A percentile compares a stretch with the other conserved stretches of the same genome.
Evolutionary conservation across 768 basidiomycete genomes (phyloP).

Genomic region (Rhodotorula graminis): DNA sequence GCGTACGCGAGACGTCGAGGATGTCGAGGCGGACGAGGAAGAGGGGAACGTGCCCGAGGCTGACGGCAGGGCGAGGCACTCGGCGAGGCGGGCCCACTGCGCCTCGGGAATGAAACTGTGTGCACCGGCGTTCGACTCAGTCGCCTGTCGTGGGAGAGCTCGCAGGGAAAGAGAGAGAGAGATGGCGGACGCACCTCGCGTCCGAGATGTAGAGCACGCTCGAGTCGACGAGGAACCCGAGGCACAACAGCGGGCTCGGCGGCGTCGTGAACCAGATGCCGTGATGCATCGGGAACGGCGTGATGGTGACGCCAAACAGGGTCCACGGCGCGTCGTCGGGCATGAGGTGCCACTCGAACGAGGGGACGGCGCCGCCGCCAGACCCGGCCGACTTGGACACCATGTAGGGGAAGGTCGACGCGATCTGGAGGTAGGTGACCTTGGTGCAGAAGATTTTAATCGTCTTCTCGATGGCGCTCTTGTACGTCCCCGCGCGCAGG

Average conservation of each 20-base stretch:
- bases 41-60: too few species aligned
- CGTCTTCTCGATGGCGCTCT: conserved; percentile 59
- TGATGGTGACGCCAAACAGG: conserved; percentile 43
- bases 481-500: conserved; percentile 72
- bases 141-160: too few species aligned
- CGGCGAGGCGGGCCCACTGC: conserved; percentile 5
- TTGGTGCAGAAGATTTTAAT: conserved; percentile 69
- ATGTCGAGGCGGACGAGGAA: not conserved
- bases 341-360: conserved; percentile 77
- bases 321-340: conserved; percentile 45
- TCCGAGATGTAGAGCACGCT: conserved; percentile 61
- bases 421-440: conserved; percentile 61
- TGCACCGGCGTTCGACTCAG: too few species aligned
- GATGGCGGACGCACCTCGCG: conserved; percentile 3
- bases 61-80: conserved; percentile 18
- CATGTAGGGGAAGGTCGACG: conserved; percentile 70
- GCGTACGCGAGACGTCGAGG: not conserved
- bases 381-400: conserved; percentile 66
- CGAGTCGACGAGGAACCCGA: conserved; percentile 52
- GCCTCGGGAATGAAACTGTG: conserved; percentile 25
- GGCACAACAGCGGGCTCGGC: conserved; percentile 27
- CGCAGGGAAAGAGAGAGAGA: too few species aligned
- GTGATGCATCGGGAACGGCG: conserved; percentile 32
- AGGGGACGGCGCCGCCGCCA: conserved; percentile 61
- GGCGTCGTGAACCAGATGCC: conserved; percentile 13